Conservation (phyloP, 2,329 filamentous ascomycete genomes). For the Paecilomyces niveus region DNA sequence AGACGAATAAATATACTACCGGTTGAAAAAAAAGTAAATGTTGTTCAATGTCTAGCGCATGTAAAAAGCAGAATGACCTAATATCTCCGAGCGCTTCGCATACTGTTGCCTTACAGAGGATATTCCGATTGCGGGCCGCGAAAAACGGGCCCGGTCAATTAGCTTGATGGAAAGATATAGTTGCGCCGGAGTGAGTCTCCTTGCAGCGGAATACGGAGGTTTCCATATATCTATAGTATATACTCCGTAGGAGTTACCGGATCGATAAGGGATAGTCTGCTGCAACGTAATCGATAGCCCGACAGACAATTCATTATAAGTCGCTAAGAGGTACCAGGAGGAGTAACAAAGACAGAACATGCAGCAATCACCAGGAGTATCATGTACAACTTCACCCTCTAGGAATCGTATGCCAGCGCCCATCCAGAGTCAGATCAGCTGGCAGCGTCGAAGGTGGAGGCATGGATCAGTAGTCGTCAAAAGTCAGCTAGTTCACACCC, state of each 20-base stretch:
- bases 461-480: conserved; percentile 1
- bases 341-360: conserved; percentile 25
- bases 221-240: not conserved
- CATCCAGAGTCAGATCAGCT: conserved; percentile 14
- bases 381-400: conserved; percentile 36
- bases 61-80: no score
- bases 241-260: not conserved
- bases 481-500: conserved; percentile 6
- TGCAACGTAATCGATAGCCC: not conserved
- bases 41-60: no score
- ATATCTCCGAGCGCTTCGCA: not conserved
- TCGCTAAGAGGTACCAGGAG: conserved; percentile 10
- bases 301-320: conserved; percentile 7
- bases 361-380: conserved; percentile 30
- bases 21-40: no score
- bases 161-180: not conserved
- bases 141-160: not conserved
- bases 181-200: not conserved
- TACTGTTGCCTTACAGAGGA: not conserved
- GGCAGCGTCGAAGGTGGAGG: conserved; percentile 20
- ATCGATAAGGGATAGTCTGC: not conserved
- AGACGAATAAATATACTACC: not conserved
- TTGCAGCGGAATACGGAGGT: not conserved
- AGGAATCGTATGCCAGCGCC: conserved; percentile 8
- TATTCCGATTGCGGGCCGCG: not conserved